Base-by-base conservation (phyloP, 768 basidiomycete genomes). In the Sporobolomyces roseus region DNA sequence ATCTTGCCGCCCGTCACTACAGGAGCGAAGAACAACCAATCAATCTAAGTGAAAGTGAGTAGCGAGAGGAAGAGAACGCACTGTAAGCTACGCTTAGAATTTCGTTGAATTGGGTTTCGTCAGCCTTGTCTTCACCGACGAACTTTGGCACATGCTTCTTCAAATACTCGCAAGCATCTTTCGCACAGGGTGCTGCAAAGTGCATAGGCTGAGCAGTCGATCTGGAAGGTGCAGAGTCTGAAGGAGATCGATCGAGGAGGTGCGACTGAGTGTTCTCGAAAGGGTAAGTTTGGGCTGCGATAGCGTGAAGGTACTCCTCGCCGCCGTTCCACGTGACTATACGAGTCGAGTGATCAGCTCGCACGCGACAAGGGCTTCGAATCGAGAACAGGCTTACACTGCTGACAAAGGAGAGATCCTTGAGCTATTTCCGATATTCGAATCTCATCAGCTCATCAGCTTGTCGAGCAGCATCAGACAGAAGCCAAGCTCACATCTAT, bases 31-130 rank as follows among this genome's bases (percentile, higher is more conserved):
- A n/a, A n/a, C n/a, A n/a, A n/a, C n/a, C n/a, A n/a, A n/a, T n/a
- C n/a, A n/a, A n/a, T n/a, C n/a, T n/a, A n/a, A n/a, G n/a, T n/a
- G n/a, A n/a, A n/a, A n/a, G n/a, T n/a, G n/a, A n/a, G n/a, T n/a
- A n/a, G n/a, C n/a, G n/a, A n/a, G n/a, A n/a, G n/a, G n/a, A n/a
- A n/a, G n/a, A n/a, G n/a, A n/a, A n/a, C n/a, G n/a, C n/a, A n/a
- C n/a, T 68, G 60, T 72, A 72, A 3, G 66, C 66, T 14, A 68
- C 66, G 14, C 69, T 72, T 0, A 79, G 66, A 36, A 77, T 68
- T 63, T 79, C 78, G 70, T 79, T 79, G 67, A 78, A 79, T 1
- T 21, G 23, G 2, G 64, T 50, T 17, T 21, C 9, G 3, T 19
- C 19, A 30, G 14, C 29, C n/a, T 45, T 30, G 35, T 35, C 25